Evolutionary conservation across 495 filamentous ascomycete genomes (phyloP).

Genomic region (Cryomyces antarcticus): DNA sequence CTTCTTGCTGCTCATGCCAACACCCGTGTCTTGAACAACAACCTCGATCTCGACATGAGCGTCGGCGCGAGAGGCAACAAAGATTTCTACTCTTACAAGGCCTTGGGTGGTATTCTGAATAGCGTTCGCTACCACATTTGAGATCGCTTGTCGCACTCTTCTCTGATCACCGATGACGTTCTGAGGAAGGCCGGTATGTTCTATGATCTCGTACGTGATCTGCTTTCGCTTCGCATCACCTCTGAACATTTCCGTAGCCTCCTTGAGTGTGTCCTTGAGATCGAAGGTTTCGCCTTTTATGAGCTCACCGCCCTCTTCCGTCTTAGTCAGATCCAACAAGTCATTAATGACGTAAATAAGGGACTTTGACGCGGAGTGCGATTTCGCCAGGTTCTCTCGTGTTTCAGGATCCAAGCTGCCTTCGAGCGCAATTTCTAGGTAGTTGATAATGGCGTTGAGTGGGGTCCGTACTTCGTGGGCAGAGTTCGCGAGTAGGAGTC

Average conservation of each 20-base stretch:
- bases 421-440: slow-evolving; percentile 83
- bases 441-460: slow-evolving; percentile 91
- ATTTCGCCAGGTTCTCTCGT: slow-evolving; percentile 66
- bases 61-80: slow-evolving; percentile 17
- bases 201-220: slow-evolving; percentile 43
- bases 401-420: slow-evolving; percentile 65
- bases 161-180: slow-evolving; percentile 62
- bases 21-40: slow-evolving; percentile 57
- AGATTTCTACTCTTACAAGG: slow-evolving; percentile 49
- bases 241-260: slow-evolving; percentile 55
- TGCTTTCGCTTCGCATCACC: slow-evolving; percentile 58
- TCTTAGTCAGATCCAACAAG: slow-evolving; percentile 76
- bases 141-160: slow-evolving; percentile 57
- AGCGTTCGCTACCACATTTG: slow-evolving; percentile 71
- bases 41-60: slow-evolving; percentile 45
- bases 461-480: slow-evolving; percentile 91
- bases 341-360: slow-evolving; percentile 94
- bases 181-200: slow-evolving; percentile 48
- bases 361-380: slow-evolving; percentile 90
- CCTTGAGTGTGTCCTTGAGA: slow-evolving; percentile 45
- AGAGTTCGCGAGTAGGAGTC: slow-evolving; percentile 70
- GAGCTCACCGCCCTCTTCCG: slow-evolving; percentile 60
- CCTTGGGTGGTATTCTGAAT: slow-evolving; percentile 63
- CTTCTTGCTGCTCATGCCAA: slow-evolving; percentile 51
- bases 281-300: slow-evolving; percentile 72